phyloP scores from a whole-genome alignment of 164 flowering plant genomes.

The Aristolochia fimbriata region DNA sequence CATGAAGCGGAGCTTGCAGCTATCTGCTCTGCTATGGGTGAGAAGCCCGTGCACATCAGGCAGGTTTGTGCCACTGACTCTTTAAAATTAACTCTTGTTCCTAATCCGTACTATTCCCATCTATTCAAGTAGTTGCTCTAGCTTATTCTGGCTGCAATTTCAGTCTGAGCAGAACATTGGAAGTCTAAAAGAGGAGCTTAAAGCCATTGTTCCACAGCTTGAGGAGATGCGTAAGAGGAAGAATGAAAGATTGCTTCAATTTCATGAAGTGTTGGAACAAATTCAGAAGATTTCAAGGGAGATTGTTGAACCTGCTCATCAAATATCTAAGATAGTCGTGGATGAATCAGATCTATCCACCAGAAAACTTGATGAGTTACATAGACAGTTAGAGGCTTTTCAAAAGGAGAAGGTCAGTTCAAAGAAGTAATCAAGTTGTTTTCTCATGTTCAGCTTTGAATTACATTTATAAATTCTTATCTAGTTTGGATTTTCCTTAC shows the following conservation, averaged over 20 bases:
- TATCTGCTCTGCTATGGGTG: conserved; percentile 59
- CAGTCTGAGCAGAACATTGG: conserved; percentile 65
- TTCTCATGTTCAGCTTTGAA: background rate
- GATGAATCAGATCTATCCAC: conserved; percentile 82
- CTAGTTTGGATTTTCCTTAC: conserved; percentile 11
- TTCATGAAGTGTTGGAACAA: conserved; percentile 52
- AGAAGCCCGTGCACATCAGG: conserved; percentile 32
- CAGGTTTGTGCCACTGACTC: conserved; percentile 22
- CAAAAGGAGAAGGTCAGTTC: conserved; percentile 73
- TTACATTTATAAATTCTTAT: too few species aligned
- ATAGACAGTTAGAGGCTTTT: conserved; percentile 52
- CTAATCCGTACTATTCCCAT: too few species aligned
- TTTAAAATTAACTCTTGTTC: too few species aligned
- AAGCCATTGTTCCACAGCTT: conserved; percentile 51
- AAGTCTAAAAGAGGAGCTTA: conserved; percentile 72
- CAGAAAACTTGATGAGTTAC: conserved; percentile 80
- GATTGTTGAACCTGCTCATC: conserved; percentile 21
- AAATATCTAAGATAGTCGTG: conserved; percentile 18
- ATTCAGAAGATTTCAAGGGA: conserved; percentile 48
- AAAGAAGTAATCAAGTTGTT: background rate
- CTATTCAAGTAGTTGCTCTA: too few species aligned
- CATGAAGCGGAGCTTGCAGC: conserved; percentile 60
- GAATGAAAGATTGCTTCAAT: conserved; percentile 61
- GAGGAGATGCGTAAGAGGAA: conserved; percentile 88
- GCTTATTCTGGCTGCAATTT: background rate